Percentiles rank a stretch among this genome's conserved stretches.
These are phyloP conservation scores for Cynanchum wilfordii DNA, from an alignment of 257 asterid genomes.

Conservation along the genomic window DNA sequence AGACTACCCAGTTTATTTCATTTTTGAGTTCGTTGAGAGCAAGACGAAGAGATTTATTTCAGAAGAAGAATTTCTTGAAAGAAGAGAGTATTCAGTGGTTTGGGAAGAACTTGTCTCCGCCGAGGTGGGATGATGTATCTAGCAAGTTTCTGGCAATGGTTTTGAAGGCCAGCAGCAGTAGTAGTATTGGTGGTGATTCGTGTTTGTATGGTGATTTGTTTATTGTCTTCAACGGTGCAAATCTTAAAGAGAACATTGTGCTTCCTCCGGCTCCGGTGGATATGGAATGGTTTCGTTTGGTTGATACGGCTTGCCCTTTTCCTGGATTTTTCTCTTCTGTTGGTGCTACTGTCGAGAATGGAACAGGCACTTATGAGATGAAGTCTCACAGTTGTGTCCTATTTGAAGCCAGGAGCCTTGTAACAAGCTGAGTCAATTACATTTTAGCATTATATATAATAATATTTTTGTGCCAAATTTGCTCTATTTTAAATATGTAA, in stretches of 20 bases:
- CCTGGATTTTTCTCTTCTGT: constrained; percentile 60
- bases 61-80: constrained; percentile 46
- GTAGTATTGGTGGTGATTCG: constrained; percentile 16
- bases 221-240: constrained; percentile 62
- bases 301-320: constrained; percentile 70
- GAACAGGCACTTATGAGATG: constrained; percentile 43
- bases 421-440: not conserved
- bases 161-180: constrained; percentile 42
- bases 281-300: constrained; percentile 56
- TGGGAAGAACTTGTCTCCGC: constrained; percentile 48
- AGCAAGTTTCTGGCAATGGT: constrained; percentile 73
- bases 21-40: constrained; percentile 57
- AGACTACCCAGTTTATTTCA: constrained; percentile 53
- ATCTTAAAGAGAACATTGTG: constrained; percentile 36
- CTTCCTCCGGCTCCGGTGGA: constrained; percentile 51
- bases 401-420: constrained; percentile 50
- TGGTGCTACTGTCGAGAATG: constrained; percentile 48
- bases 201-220: constrained; percentile 44
- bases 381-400: constrained; percentile 74
- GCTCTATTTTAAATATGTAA: too few relatives aligned
- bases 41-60: constrained; percentile 73
- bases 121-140: constrained; percentile 58
- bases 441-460: not conserved
- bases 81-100: constrained; percentile 72
- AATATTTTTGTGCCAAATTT: not conserved